Conservation (phyloP, 768 basidiomycete genomes). For the Porphyrellus cyaneotinctus region DNA sequence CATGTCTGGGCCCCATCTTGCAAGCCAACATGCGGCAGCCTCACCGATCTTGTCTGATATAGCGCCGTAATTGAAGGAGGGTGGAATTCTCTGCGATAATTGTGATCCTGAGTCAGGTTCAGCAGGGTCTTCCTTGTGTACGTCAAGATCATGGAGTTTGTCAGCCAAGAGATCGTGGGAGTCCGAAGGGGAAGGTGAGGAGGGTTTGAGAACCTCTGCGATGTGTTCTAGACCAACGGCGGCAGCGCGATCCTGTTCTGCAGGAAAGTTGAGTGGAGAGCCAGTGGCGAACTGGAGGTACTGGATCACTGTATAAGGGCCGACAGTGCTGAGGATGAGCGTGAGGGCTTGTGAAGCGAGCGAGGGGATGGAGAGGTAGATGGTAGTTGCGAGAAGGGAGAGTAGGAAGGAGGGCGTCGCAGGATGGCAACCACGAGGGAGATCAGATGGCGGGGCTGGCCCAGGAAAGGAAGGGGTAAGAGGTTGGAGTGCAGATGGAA, state of each 20-base stretch:
- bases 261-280: constrained; percentile 46
- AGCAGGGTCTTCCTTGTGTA: constrained; percentile 36
- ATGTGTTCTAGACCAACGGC: constrained; percentile 70
- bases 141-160: constrained; percentile 29
- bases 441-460: constrained; percentile 18
- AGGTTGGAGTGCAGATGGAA: constrained; percentile 64
- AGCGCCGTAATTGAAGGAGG: constrained; percentile 75
- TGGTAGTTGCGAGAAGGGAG: constrained; percentile 81
- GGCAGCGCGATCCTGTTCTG: constrained; percentile 47
- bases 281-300: constrained; percentile 86
- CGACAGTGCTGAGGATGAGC: constrained; percentile 66
- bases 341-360: constrained; percentile 73
- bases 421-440: constrained; percentile 59
- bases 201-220: constrained; percentile 44
- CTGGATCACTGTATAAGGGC: constrained; percentile 68
- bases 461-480: constrained; percentile 63
- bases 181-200: constrained; percentile 11
- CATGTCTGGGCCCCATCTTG: constrained; percentile 80
- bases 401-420: constrained; percentile 79
- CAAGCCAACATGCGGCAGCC: constrained; percentile 82
- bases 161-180: constrained; percentile 26
- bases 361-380: constrained; percentile 80
- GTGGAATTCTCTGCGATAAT: constrained; percentile 19
- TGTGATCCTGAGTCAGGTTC: constrained; percentile 33
- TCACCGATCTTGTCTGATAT: constrained; percentile 90